Base-by-base conservation (phyloP, 225 moss, liverwort and hornwort genomes). In the Polytrichum commune region DNA sequence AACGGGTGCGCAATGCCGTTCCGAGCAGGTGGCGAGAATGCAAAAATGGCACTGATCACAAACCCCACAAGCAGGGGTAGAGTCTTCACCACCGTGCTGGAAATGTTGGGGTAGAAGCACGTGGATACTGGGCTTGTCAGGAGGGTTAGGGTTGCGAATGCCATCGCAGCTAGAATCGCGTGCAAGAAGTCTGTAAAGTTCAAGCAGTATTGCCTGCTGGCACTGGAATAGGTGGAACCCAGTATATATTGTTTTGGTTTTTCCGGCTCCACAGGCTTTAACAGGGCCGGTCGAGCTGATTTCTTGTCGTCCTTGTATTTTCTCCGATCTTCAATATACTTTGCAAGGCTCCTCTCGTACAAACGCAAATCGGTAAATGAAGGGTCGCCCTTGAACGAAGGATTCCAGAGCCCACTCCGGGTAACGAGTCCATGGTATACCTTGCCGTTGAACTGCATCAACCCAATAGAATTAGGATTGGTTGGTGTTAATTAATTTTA, bases 1-100 rank as follows among this genome's bases (percentile, higher is more conserved):
- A 70, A 29, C 30, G 69, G 69, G 54, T 70, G 69, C 57, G 60
- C 62, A 38, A 71, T 4, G 19, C 71, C 71, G n/a, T 71, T 71
- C 54, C 71, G 61, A 4, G 71, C 71, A 23, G 71, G 61, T 6
- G 71, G 71, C 22, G 71, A 61, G 19, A 61, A 71, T 26, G 62
- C 61, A 8, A 61, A 61, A 13, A 71, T 60, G 24, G 62, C 38
- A 26, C 38, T 71, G 62, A 62, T 62, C 33, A 71, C 62, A 27
- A 60, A 61, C 5, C 71, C 71, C 23, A 71, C 13, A 6, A 71
- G 62, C 2, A 71, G 46, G 22, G 71, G 71, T 2, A 53, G 16
- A 7, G 71, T 46, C 24, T 71, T 71, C 5, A 71, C 71, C 25
- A 71, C 25, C 25, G 71, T 27, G 23, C 38, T 8, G 19, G 61